phyloP scores from a whole-genome alignment of 2,329 filamentous ascomycete genomes.

The Verticillium longisporum region DNA sequence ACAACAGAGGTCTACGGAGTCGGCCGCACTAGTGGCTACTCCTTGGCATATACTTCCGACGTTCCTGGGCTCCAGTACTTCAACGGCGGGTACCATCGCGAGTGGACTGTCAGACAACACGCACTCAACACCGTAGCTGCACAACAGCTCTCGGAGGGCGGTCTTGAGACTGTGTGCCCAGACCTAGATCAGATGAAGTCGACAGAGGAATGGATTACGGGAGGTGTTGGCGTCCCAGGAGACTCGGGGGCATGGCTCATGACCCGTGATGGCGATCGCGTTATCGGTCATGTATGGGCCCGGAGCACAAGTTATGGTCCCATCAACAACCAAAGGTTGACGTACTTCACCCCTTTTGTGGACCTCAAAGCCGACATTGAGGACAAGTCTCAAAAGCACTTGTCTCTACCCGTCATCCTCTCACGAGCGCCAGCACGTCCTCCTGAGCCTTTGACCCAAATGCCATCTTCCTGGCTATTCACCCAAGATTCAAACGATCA shows the following conservation, averaged over 20 bases:
- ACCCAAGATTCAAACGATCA: neutral
- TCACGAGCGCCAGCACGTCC: neutral
- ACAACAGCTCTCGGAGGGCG: neutral
- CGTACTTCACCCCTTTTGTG: conserved; percentile 13
- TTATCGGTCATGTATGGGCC: conserved; percentile 11
- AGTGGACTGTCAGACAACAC: conserved; percentile 11
- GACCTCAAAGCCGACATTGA: conserved; percentile 10
- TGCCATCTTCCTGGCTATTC: neutral
- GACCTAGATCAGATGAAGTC: neutral
- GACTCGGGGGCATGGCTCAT: conserved; percentile 15
- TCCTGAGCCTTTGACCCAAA: neutral
- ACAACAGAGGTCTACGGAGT: conserved; percentile 13
- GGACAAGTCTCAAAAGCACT: neutral
- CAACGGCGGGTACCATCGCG: conserved; percentile 4
- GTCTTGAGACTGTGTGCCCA: neutral
- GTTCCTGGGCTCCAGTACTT: conserved; percentile 10
- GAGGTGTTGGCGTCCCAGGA: conserved; percentile 11
- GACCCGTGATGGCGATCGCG: conserved; percentile 7
- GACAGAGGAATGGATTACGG: conserved; percentile 7
- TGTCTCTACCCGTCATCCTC: neutral
- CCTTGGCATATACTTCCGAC: conserved; percentile 12
- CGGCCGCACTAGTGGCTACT: conserved; percentile 12
- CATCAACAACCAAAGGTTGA: conserved; percentile 4
- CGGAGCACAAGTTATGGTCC: conserved; percentile 10
- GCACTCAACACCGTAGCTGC: neutral